phyloP scores from a whole-genome alignment of 169 alveolate genomes.

The Plasmodium gaboni region DNA sequence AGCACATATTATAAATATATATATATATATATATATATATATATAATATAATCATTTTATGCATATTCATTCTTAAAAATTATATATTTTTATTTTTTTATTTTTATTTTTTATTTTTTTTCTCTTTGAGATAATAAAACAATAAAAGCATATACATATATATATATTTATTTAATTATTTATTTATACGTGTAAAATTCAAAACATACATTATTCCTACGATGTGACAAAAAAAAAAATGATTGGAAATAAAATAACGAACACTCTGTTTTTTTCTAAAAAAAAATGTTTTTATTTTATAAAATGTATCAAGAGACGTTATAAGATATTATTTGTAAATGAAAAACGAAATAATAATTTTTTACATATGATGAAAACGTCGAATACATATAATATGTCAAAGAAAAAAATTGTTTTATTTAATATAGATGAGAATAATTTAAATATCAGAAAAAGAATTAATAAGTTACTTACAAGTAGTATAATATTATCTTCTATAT shows the following conservation, averaged over 20 bases:
- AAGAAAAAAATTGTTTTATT: conserved; percentile 22
- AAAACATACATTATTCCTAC: not conserved
- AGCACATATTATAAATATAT: too few species aligned
- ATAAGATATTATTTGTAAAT: conserved; percentile 23
- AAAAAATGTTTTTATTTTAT: not conserved
- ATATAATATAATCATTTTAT: too few species aligned
- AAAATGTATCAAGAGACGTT: not conserved
- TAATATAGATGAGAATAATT: conserved; percentile 13
- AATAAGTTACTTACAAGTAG: conserved; percentile 19
- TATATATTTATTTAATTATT: too few species aligned
- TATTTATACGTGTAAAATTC: not conserved
- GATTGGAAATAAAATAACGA: not conserved
- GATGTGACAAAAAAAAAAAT: not conserved
- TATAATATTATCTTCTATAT: conserved; percentile 33
- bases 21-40: too few species aligned
- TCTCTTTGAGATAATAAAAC: too few species aligned
- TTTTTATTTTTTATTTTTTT: too few species aligned
- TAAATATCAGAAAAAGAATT: conserved; percentile 23
- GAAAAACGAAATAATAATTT: conserved; percentile 1
- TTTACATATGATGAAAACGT: not conserved
- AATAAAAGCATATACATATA: too few species aligned
- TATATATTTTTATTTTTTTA: too few species aligned
- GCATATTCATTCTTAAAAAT: too few species aligned
- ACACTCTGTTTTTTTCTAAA: not conserved
- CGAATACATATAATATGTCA: not conserved